Evolutionary conservation across 345 rosid species (phyloP), one percentile per base, ranked within the genome.

Genomic region (Eucalyptus pauciflora): DNA sequence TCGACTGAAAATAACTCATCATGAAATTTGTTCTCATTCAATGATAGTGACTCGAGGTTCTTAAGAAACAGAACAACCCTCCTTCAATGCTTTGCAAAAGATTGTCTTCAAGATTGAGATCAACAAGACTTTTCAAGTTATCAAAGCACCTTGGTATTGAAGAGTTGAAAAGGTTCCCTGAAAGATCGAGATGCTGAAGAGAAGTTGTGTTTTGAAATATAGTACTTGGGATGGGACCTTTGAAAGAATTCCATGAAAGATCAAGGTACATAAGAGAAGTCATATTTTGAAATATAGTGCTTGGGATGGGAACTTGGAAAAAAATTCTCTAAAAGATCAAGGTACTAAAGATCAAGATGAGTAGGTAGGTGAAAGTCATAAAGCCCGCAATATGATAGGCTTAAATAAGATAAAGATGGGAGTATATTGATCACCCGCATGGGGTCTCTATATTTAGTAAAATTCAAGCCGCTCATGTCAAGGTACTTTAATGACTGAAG

Each of bases 171-270:
- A 22, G 5, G 87, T 86, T 50, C 16, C 4, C 0, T 8, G 49
- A 87, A 29, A 87, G 88, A 60, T 54, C 79, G 4, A 87, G 67
- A 1, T 60, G 14, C 1, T 0, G 4, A 1, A 58, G n/a, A 25
- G 67, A 58, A 58, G n/a, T 58, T 15, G 24, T 25, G 1, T 58
- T 58, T 58, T 58, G 67, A 58, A 58, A 25, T 58, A 58, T 25
- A 11, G n/a, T 11, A 6, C n/a, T 25, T 0, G 7, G n/a, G n/a
- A 58, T 58, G 14, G 14, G n/a, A 58, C 67, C n/a, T 25, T 25
- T 3, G 4, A 58, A 58, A 25, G 0, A 2, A 5, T 22, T 10
- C 3, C 0, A 0, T 5, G 29, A 56, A 56, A 56, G 62, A 56
- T 52, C 27, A 20, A 54, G 60, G 25, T 54, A 4, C 5, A 1